These are phyloP conservation scores for Russula compacta DNA, from an alignment of 768 basidiomycete species.

Conservation along the genomic window DNA sequence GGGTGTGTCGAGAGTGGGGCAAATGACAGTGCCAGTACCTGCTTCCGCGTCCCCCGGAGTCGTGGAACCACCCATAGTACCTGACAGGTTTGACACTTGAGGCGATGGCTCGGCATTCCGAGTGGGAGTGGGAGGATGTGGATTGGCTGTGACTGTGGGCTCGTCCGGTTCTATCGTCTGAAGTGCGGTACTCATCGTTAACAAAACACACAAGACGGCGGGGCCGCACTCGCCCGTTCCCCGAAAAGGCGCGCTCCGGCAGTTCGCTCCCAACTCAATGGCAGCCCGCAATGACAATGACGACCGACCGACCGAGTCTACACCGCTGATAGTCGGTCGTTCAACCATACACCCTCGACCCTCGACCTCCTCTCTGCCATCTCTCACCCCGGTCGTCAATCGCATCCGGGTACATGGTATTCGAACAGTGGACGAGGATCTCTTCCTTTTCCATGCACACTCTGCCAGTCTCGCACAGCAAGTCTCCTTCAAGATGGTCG, in stretches of 20 bases:
- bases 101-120: slow-evolving; percentile 7
- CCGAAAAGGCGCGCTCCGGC: not conserved
- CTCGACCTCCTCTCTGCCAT: not conserved
- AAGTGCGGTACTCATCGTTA: slow-evolving; percentile 39
- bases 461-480: not conserved
- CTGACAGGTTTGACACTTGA: slow-evolving; percentile 37
- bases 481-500: slow-evolving; percentile 18
- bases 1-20: not conserved
- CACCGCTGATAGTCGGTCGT: slow-evolving; percentile 8
- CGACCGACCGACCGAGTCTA: slow-evolving; percentile 16
- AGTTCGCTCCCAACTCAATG: not conserved
- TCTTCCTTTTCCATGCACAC: not conserved
- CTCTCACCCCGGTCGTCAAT: slow-evolving; percentile 14
- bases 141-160: slow-evolving; percentile 32
- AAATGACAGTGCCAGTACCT: slow-evolving; percentile 35
- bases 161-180: slow-evolving; percentile 76
- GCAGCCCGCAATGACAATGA: not conserved
- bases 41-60: slow-evolving; percentile 57
- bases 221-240: not conserved
- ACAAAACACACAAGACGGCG: not conserved
- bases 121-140: slow-evolving; percentile 4
- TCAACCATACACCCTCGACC: not conserved
- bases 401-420: slow-evolving; percentile 21
- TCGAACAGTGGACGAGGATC: slow-evolving; percentile 3
- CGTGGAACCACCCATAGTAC: slow-evolving; percentile 43